A percentile compares a stretch with the other conserved stretches of the same genome.
Conservation (phyloP, 257 asterid species). For the Gardenia jasminoides region DNA sequence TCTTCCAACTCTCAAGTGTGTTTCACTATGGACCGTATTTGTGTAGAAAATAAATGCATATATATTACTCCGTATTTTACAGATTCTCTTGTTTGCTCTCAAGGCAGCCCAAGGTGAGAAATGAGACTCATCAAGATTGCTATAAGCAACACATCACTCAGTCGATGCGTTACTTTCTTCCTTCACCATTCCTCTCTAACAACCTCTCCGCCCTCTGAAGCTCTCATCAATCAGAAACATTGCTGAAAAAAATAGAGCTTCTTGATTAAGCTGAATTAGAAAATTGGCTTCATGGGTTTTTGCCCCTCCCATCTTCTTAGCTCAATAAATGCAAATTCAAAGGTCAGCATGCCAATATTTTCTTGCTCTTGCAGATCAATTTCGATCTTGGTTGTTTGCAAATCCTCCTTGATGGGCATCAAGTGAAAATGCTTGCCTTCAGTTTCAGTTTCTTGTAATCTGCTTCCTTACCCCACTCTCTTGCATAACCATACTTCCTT, state of each 20-base stretch:
- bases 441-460: neutral
- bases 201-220: constrained; percentile 7
- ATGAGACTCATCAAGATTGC: neutral
- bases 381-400: neutral
- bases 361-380: neutral
- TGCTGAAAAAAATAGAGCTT: neutral
- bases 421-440: neutral
- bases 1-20: too few relatives aligned
- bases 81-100: too few relatives aligned
- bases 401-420: neutral
- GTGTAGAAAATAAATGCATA: too few relatives aligned
- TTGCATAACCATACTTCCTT: neutral
- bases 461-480: neutral
- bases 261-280: constrained; percentile 2
- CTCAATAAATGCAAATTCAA: neutral
- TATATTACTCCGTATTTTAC: too few relatives aligned
- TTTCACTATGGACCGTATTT: too few relatives aligned
- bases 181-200: constrained; percentile 22
- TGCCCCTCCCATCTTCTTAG: neutral
- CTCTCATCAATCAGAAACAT: neutral
- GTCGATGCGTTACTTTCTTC: constrained; percentile 18
- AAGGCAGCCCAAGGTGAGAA: too few relatives aligned
- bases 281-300: neutral
- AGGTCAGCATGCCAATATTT: neutral
- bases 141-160: constrained; percentile 2